Conservation (phyloP, 108 stramenopile genomes). For the Schizochytrium sp. region DNA sequence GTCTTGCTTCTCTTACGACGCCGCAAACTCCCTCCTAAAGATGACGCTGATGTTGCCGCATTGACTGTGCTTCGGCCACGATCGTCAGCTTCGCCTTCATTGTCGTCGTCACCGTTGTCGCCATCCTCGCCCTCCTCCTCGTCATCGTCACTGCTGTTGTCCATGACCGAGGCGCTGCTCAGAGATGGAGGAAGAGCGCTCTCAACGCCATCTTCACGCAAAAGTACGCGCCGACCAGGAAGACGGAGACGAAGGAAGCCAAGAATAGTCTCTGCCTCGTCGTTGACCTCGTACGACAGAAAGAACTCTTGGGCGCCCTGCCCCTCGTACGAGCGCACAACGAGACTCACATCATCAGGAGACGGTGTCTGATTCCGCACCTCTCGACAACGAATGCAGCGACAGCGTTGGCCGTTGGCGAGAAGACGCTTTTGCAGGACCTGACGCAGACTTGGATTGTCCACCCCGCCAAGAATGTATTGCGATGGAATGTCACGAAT, state of each 20-base stretch:
- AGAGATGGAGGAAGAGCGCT: too few species aligned
- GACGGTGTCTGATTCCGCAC: not conserved
- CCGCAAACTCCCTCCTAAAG: not conserved
- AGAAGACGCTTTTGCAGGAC: not conserved
- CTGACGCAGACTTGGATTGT: constrained; percentile 12
- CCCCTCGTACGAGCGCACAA: not conserved
- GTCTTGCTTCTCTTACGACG: not conserved
- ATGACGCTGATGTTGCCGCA: not conserved
- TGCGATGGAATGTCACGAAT: constrained; percentile 73
- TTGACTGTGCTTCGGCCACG: not conserved
- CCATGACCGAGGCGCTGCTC: too few species aligned
- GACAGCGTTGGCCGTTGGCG: not conserved
- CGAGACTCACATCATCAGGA: not conserved
- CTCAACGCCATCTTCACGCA: too few species aligned
- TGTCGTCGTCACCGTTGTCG: not conserved
- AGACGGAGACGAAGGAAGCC: not conserved
- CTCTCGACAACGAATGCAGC: constrained; percentile 14
- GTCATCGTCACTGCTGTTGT: too few species aligned
- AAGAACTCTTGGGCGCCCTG: not conserved
- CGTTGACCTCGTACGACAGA: not conserved
- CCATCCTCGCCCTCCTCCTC: too few species aligned
- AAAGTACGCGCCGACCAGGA: not conserved
- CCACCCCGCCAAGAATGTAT: constrained; percentile 22
- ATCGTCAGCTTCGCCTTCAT: not conserved
- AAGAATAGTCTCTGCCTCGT: not conserved